Evolutionary conservation across 768 basidiomycete species (phyloP).

Genomic region (Termitomyces bulborhizus): DNA sequence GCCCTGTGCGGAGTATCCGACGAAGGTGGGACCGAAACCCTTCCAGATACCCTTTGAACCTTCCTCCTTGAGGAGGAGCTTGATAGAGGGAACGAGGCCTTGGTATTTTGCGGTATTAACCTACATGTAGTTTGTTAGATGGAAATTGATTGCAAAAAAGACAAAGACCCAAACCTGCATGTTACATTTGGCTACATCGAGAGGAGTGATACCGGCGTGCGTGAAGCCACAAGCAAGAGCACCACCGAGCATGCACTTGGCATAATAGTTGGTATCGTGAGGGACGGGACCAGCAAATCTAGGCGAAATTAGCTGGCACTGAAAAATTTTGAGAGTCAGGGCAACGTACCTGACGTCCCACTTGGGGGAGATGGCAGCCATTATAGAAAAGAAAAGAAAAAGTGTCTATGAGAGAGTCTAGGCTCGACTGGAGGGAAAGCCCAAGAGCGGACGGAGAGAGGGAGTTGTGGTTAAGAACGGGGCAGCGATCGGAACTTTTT

Average conservation of each 20-base stretch:
- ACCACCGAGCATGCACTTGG: conserved; percentile 87
- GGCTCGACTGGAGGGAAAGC: conserved; percentile 8
- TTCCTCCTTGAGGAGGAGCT: conserved; percentile 70
- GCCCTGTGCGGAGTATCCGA: conserved; percentile 94
- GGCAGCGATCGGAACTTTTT: conserved; percentile 9
- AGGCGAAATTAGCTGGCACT: conserved; percentile 5
- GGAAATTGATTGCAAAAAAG: background rate
- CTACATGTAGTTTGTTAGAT: conserved; percentile 26
- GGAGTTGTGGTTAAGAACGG: conserved; percentile 20
- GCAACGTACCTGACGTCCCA: conserved; percentile 68
- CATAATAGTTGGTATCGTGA: conserved; percentile 70
- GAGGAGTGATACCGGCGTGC: conserved; percentile 81
- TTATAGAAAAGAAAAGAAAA: conserved; percentile 31
- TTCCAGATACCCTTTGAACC: conserved; percentile 88
- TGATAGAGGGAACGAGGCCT: conserved; percentile 56
- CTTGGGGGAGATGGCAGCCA: conserved; percentile 47
- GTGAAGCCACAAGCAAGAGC: conserved; percentile 82
- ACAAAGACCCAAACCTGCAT: conserved; percentile 60
- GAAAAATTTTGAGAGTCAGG: background rate
- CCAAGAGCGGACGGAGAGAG: conserved; percentile 17
- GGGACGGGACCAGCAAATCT: conserved; percentile 70
- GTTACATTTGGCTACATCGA: conserved; percentile 88
- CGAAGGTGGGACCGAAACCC: conserved; percentile 87
- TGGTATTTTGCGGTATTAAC: conserved; percentile 74
- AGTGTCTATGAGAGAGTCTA: conserved; percentile 24